Base-by-base conservation (phyloP, 2,329 filamentous ascomycete species). In the Ascochyta koolunga region DNA sequence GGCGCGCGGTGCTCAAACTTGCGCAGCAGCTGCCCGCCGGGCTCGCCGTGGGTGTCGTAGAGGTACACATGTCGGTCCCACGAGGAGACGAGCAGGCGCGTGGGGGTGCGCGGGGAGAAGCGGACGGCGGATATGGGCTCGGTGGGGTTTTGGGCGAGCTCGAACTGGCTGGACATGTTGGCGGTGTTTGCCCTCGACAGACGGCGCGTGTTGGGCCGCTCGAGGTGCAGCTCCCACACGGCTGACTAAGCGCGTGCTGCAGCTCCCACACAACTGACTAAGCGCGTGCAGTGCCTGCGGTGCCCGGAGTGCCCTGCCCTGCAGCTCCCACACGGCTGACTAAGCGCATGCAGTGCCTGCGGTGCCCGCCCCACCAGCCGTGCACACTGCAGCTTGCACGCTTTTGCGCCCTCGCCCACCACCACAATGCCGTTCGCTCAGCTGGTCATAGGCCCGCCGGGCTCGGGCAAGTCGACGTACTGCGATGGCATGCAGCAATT, bases 401-500 rank as follows among this genome's bases (percentile, higher is more conserved):
- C n/a, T 36, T 21, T 31, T 32, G 40, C 32, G 16, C 11, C 29
- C 27, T 37, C 39, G 49, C 16, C 33, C 51, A 56, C 50, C 46
- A 56, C 37, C 37, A 50, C 42, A n/a, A 84, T 84, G 82, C 82
- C 82, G 5, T 85, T 85, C 54, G 82, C 80, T n/a, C 90, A 96
- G 78, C 86, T 97, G 37, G 87, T 96, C 32, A 87, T 96, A 67
- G 95, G 95, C n/a, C 93, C 93, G 63, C 95, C 95, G 6, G 95
- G 95, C 68, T 87, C 92, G 25, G 95, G 95, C 57, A 99, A 99
- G 79, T 97, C 92, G 61, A 99, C 95, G 7, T 97, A 96, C 75
- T 98, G 93, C 81, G 91, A 98, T 86, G 95, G 95, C 72, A 96
- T 99, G 90, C 91, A 97, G 71, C 95, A 99, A 78, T 99, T 99